Evolutionary conservation across 805 yeast species (phyloP).

Genomic region (Zygosaccharomyces bailii): DNA sequence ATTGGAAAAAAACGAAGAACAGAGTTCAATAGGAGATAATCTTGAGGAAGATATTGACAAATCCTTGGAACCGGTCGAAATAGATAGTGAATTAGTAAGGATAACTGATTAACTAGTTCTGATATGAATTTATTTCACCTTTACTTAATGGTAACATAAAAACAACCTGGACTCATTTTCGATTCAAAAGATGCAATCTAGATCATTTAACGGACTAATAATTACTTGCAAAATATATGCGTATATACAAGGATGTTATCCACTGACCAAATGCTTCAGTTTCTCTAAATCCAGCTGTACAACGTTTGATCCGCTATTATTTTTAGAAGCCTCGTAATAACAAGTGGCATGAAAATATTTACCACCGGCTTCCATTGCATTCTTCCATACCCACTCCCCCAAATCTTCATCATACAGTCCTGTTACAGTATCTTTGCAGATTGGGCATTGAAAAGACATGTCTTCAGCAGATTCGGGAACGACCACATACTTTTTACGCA

Average conservation of each 20-base stretch:
- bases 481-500: slow-evolving; percentile 50
- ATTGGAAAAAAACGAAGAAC: neutral
- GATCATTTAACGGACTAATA: neutral
- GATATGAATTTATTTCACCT: neutral
- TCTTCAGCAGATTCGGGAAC: slow-evolving; percentile 64
- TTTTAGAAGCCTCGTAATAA: slow-evolving; percentile 51
- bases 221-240: neutral
- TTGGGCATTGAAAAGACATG: slow-evolving; percentile 58
- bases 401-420: slow-evolving; percentile 69
- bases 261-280: slow-evolving; percentile 22
- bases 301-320: slow-evolving; percentile 17
- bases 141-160: too few relatives aligned
- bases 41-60: neutral
- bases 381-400: slow-evolving; percentile 82
- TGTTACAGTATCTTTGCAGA: slow-evolving; percentile 62
- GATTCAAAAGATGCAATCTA: too few relatives aligned
- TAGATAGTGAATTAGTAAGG: neutral
- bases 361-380: slow-evolving; percentile 51
- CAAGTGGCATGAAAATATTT: slow-evolving; percentile 65
- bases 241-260: slow-evolving; percentile 1
- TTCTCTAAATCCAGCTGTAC: slow-evolving; percentile 23
- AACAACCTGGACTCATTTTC: too few relatives aligned
- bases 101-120: neutral
- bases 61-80: neutral
- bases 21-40: neutral